Evolutionary conservation across 768 basidiomycete genomes (phyloP).

Genomic region (Mycena latifolia): DNA sequence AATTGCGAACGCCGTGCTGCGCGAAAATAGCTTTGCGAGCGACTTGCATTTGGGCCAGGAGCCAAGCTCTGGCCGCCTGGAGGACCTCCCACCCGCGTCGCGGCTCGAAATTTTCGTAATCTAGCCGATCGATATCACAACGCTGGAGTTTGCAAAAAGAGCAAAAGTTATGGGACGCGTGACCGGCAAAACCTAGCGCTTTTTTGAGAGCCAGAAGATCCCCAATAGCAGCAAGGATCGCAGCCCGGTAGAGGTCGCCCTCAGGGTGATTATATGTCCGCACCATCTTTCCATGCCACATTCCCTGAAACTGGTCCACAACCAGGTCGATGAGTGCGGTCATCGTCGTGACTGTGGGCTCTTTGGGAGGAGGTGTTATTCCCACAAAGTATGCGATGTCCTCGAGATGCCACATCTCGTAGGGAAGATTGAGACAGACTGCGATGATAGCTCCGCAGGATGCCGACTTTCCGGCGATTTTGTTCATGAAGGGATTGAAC

Average conservation of each 20-base stretch:
- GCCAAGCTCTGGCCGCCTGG: conserved; percentile 28
- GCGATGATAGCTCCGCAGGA: conserved; percentile 33
- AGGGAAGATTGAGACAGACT: too few species aligned
- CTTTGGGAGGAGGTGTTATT: conserved; percentile 35
- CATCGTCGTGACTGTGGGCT: conserved; percentile 24
- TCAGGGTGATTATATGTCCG: conserved; percentile 28
- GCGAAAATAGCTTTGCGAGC: conserved; percentile 16
- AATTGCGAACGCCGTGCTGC: conserved; percentile 30
- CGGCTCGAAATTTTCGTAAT: conserved; percentile 25
- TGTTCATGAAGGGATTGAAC: conserved; percentile 39
- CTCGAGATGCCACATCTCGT: too few species aligned
- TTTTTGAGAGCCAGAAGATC: conserved; percentile 35
- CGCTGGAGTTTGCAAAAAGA: conserved; percentile 30
- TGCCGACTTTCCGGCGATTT: conserved; percentile 31
- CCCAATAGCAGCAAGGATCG: conserved; percentile 31
- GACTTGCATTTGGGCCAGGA: conserved; percentile 20
- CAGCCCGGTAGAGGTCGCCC: conserved; percentile 28
- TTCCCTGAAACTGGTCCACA: conserved; percentile 18
- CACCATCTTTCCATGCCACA: conserved; percentile 22
- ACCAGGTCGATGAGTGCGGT: conserved; percentile 9
- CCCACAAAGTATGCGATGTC: conserved; percentile 39
- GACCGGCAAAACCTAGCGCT: conserved; percentile 30
- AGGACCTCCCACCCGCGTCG: conserved; percentile 25
- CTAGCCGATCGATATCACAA: conserved; percentile 26
- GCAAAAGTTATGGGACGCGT: conserved; percentile 33